Base-by-base conservation (phyloP, 495 filamentous ascomycete genomes). In the Penicillium fimorum region DNA sequence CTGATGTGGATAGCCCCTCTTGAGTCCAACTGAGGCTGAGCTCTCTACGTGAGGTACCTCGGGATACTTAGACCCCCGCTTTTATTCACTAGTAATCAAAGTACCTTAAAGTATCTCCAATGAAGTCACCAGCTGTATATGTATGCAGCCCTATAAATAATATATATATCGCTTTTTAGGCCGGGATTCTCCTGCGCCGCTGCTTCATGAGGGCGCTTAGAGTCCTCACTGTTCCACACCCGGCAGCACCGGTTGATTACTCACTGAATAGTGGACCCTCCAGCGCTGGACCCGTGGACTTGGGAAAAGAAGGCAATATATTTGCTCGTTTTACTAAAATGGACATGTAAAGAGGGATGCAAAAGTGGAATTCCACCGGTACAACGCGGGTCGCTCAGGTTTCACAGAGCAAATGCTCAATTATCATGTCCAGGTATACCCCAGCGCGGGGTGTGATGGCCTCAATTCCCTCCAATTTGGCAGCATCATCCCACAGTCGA, bases 401-500 rank as follows among this genome's bases (percentile, higher is more conserved):
- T 13, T 45, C 2, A 13, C 5, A 25, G 12, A 15, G 20, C 44
- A 71, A 55, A 57, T 72, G 70, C 12, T 52, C 38, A 29, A 41
- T 48, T 7, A 72, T 73, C 56, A 73, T 73, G 10, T 58, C 55
- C 43, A 61, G 32, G 60, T 78, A 76, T 0, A 64, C 41, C 13
- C 55, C 20, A 17, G 68, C 64, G 8, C 69, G 63, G 7, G 68
- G 70, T 0, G 70, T 72, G 1, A 40, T 55, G 1, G 61, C 60
- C 42, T 70, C 65, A 52, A 76, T 53, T 0, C 63, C 71, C 22
- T 62, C 62, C 29, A 75, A 40, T 54, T 76, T 79, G 1, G 75
- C 74, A 7, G 52, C 57, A 66, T 79, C 76, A 56, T 79, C 76
- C 73, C 75, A 79, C 44, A 64, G 63, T 24, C 75, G 63, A 18